These are phyloP conservation scores for Tillandsia leiboldiana DNA, from an alignment of 176 grass and related monocot genomes.

Conservation along the genomic window DNA sequence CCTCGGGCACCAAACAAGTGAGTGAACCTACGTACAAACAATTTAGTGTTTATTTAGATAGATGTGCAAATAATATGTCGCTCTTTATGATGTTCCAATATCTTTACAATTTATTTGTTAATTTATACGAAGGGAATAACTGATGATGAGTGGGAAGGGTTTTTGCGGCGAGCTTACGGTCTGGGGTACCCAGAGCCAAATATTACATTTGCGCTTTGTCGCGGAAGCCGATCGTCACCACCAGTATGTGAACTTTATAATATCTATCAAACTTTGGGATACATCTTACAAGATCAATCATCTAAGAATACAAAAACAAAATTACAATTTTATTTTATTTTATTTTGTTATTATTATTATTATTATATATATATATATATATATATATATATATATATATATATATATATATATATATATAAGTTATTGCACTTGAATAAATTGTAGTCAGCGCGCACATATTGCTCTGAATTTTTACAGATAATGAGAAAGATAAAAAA, in stretches of 20 bases:
- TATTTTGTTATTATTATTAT: no score
- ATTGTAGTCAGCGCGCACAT: no score
- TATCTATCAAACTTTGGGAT: constrained; percentile 3
- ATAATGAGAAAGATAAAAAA: no score
- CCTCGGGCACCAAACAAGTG: constrained; percentile 43
- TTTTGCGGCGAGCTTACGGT: constrained; percentile 43
- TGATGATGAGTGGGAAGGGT: constrained; percentile 41
- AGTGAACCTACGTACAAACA: not conserved
- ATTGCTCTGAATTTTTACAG: no score
- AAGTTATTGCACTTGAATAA: no score
- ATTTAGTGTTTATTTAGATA: not conserved
- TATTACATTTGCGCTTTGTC: constrained; percentile 84
- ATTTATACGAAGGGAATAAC: constrained; percentile 35
- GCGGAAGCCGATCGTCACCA: constrained; percentile 80
- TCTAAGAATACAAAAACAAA: no score
- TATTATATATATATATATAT: no score
- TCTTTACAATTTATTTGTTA: not conserved
- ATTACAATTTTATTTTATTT: no score
- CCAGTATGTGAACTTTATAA: constrained; percentile 29
- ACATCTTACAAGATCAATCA: not conserved
- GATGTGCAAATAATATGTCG: not conserved
- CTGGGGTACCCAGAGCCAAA: constrained; percentile 90
- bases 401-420: no score
- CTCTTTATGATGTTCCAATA: not conserved
- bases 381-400: no score